A percentile compares a stretch with the other conserved stretches of the same genome.
These are phyloP conservation scores for Cladophialophora carrionii DNA, from an alignment of 2,329 filamentous ascomycete genomes.

Conservation along the genomic window DNA sequence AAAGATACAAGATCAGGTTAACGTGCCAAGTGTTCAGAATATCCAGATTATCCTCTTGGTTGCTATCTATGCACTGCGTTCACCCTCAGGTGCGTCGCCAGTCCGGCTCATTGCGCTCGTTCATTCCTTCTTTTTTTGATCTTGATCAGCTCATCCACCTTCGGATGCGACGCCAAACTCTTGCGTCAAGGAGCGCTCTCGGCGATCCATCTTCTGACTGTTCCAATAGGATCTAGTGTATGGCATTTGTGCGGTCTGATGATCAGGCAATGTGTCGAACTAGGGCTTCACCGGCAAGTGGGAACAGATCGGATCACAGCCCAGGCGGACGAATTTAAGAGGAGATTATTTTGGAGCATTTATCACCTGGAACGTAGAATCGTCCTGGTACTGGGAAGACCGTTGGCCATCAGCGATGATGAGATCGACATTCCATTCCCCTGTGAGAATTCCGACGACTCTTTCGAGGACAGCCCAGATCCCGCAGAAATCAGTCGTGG, in stretches of 20 bases:
- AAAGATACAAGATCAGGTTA: conserved; percentile 18
- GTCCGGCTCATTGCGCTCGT: neutral
- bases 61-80: conserved; percentile 20
- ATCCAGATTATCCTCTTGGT: conserved; percentile 24
- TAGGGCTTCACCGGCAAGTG: conserved; percentile 22
- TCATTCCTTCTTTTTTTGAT: neutral
- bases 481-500: neutral
- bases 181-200: too few species aligned
- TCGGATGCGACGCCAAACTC: neutral
- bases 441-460: conserved; percentile 13
- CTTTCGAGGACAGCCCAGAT: neutral
- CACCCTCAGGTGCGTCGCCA: conserved; percentile 21
- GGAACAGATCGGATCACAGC: neutral
- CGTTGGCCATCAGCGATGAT: conserved; percentile 22
- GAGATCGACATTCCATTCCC: conserved; percentile 22
- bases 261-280: conserved; percentile 25
- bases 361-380: conserved; percentile 23
- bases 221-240: conserved; percentile 17
- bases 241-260: conserved; percentile 25
- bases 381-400: conserved; percentile 20
- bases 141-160: neutral
- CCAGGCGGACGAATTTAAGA: conserved; percentile 13
- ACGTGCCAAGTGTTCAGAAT: conserved; percentile 15
- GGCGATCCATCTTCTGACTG: neutral
- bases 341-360: conserved; percentile 21